phyloP scores from a whole-genome alignment of 1,139 yeast species.

The Pneumocystis oryctolagi region DNA sequence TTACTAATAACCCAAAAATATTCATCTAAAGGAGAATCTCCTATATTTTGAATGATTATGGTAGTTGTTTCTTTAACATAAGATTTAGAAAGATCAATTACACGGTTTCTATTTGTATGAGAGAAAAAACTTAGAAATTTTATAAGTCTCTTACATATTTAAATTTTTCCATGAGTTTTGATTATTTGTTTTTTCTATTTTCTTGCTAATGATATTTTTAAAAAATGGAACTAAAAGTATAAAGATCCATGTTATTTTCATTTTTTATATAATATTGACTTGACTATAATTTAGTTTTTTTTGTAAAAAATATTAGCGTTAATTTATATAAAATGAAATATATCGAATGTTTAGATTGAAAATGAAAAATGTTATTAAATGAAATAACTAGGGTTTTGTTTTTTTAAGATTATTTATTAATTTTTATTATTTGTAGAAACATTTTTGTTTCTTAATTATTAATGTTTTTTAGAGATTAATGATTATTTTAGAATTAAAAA shows the following conservation, averaged over 20 bases:
- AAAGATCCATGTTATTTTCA: not conserved
- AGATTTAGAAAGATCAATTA: slow-evolving; percentile 49
- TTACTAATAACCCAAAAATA: slow-evolving; percentile 38
- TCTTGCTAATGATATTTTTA: not conserved
- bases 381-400: too few relatives aligned
- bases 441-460: too few relatives aligned
- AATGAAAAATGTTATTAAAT: not conserved
- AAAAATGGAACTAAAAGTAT: not conserved
- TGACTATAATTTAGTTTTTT: not conserved
- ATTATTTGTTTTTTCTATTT: not conserved
- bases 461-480: too few relatives aligned
- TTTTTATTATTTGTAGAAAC: too few relatives aligned
- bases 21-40: slow-evolving; percentile 35
- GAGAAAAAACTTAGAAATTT: slow-evolving; percentile 4
- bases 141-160: not conserved
- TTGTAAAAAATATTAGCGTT: not conserved
- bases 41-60: slow-evolving; percentile 47
- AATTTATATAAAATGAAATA: not conserved
- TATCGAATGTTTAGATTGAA: not conserved
- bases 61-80: slow-evolving; percentile 51
- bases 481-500: too few relatives aligned
- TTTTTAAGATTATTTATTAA: too few relatives aligned
- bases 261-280: not conserved
- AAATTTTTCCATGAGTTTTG: not conserved
- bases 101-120: slow-evolving; percentile 21